Evolutionary conservation across 805 yeast genomes (phyloP).

Genomic region (Candida palmyrensis): DNA sequence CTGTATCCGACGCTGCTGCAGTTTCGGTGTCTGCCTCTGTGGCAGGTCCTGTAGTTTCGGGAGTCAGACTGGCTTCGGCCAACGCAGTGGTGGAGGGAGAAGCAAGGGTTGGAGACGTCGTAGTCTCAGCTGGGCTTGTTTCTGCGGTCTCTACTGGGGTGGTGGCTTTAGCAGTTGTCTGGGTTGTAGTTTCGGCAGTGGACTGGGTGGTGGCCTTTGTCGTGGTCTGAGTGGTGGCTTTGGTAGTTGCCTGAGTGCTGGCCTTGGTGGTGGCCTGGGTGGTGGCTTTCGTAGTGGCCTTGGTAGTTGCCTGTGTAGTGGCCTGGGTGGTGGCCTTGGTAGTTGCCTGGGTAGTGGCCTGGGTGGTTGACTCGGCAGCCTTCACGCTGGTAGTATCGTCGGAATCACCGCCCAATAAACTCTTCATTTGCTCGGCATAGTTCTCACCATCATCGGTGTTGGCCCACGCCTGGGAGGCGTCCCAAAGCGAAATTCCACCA

Average conservation of each 20-base stretch:
- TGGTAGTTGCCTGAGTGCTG: constrained; percentile 4
- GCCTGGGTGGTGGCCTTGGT: constrained; percentile 4
- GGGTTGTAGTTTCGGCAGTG: constrained; percentile 1
- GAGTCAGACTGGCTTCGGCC: constrained; percentile 2
- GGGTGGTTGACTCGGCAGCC: constrained; percentile 2
- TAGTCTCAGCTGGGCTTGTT: neutral
- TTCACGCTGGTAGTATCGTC: constrained; percentile 6
- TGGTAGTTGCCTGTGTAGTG: constrained; percentile 5
- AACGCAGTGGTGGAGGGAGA: constrained; percentile 4
- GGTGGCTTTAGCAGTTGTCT: constrained; percentile 1
- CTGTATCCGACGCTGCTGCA: neutral
- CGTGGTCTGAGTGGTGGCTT: constrained; percentile 5
- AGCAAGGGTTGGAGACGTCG: constrained; percentile 1
- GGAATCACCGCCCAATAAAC: constrained; percentile 23
- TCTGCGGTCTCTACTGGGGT: constrained; percentile 1
- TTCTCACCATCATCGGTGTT: constrained; percentile 17
- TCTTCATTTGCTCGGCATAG: constrained; percentile 35
- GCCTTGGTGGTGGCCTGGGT: constrained; percentile 5
- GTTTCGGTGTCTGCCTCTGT: neutral
- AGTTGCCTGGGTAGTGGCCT: constrained; percentile 2
- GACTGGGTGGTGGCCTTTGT: constrained; percentile 3
- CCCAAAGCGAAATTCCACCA: constrained; percentile 84
- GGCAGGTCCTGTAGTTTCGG: neutral
- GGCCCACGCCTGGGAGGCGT: constrained; percentile 52
- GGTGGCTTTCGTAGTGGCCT: constrained; percentile 4